These are phyloP conservation scores for Leccinum fallax DNA, from an alignment of 1,284 basidiomycete species.

Conservation along the genomic window DNA sequence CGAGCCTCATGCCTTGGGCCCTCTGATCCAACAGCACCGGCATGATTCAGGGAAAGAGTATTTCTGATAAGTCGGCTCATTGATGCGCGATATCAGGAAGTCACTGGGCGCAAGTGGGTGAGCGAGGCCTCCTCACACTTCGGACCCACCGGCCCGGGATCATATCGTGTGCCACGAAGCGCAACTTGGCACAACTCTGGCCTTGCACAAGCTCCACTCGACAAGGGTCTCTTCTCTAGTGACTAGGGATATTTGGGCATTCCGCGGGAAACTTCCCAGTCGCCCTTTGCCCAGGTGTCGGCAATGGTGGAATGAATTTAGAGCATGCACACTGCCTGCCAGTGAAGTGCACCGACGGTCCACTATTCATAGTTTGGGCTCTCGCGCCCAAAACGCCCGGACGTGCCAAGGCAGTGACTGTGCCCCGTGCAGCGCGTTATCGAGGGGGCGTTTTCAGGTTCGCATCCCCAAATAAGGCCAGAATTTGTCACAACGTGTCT, in stretches of 20 bases:
- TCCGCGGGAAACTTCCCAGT: not conserved
- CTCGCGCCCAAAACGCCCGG: constrained; percentile 8
- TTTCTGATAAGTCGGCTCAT: not conserved
- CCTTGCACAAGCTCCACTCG: not conserved
- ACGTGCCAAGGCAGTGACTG: constrained; percentile 17
- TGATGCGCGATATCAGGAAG: not conserved
- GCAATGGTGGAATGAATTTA: not conserved
- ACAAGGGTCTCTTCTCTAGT: not conserved
- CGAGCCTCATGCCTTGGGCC: too few relatives aligned
- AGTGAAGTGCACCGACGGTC: not conserved
- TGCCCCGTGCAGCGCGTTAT: constrained; percentile 16
- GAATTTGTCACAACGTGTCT: constrained; percentile 17
- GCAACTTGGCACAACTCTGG: not conserved
- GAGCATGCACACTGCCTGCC: not conserved
- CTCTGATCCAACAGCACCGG: too few relatives aligned
- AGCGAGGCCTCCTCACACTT: not conserved
- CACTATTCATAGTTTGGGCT: constrained; percentile 2
- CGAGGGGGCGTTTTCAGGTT: constrained; percentile 3
- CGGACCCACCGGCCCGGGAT: not conserved
- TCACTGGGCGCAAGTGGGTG: too few relatives aligned
- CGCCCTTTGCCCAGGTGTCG: not conserved
- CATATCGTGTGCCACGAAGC: not conserved
- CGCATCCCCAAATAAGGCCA: constrained; percentile 9
- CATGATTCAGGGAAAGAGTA: too few relatives aligned
- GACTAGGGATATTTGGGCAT: not conserved